Percentiles rank a stretch among this genome's conserved stretches.
Evolutionary conservation across 2,329 filamentous ascomycete species (phyloP).

Genomic region (Mycosphaerella sp.): DNA sequence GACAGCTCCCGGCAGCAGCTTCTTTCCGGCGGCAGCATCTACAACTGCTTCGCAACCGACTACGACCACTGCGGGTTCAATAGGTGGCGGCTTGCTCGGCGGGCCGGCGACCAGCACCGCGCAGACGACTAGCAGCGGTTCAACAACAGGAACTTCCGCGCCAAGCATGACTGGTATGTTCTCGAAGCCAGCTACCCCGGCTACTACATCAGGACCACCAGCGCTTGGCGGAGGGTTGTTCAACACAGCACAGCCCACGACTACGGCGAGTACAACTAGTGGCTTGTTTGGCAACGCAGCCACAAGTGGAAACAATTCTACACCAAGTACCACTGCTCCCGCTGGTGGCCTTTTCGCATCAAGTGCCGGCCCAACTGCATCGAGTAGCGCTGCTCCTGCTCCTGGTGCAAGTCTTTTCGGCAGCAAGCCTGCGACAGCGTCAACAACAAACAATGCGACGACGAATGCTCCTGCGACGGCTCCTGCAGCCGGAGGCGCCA

Average conservation of each 20-base stretch:
- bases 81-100: slow-evolving; percentile 6
- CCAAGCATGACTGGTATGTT: slow-evolving; percentile 1
- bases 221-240: slow-evolving; percentile 10
- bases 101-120: background rate
- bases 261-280: background rate
- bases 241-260: background rate
- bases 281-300: background rate
- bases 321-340: background rate
- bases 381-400: background rate
- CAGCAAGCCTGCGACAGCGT: background rate
- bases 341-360: no score
- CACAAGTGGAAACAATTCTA: background rate
- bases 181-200: background rate
- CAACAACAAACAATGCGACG: background rate
- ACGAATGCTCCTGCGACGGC: background rate
- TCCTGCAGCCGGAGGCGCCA: background rate
- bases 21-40: background rate
- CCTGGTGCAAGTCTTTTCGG: background rate
- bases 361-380: background rate
- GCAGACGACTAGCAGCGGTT: slow-evolving; percentile 2
- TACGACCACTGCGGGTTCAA: background rate
- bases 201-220: background rate
- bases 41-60: background rate
- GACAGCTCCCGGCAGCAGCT: background rate
- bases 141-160: slow-evolving; percentile 3